These are phyloP conservation scores for Fusarium chlamydosporum DNA, from an alignment of 2,329 filamentous ascomycete species.

Conservation along the genomic window DNA sequence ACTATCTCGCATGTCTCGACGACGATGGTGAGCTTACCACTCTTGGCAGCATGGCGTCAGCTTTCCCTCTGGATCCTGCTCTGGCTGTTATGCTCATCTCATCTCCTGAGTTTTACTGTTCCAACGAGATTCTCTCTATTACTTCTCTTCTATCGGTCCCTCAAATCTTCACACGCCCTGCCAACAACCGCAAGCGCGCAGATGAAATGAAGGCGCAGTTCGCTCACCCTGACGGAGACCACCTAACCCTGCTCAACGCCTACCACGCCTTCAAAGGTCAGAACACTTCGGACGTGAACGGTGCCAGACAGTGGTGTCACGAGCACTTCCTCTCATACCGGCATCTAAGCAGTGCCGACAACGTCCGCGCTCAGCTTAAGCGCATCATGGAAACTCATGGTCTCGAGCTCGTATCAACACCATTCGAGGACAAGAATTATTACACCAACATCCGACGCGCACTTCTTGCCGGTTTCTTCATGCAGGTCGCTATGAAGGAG, in stretches of 20 bases:
- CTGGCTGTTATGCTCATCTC: slow-evolving; percentile 98
- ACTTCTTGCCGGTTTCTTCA: slow-evolving; percentile 96
- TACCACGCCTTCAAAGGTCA: slow-evolving; percentile 95
- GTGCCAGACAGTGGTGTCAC: slow-evolving; percentile 93
- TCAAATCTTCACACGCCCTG: slow-evolving; percentile 91
- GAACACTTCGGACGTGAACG: slow-evolving; percentile 70
- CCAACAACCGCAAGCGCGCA: slow-evolving; percentile 86
- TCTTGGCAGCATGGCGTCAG: slow-evolving; percentile 88
- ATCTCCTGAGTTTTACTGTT: slow-evolving; percentile 98
- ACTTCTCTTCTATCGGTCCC: slow-evolving; percentile 95
- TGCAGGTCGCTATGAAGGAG: slow-evolving; percentile 98
- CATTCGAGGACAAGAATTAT: slow-evolving; percentile 96
- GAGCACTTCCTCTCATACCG: slow-evolving; percentile 95
- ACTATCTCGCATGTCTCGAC: slow-evolving; percentile 95
- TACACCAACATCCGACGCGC: slow-evolving; percentile 97
- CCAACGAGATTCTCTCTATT: slow-evolving; percentile 96
- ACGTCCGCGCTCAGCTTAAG: slow-evolving; percentile 90
- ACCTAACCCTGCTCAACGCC: slow-evolving; percentile 95
- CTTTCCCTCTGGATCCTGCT: slow-evolving; percentile 94
- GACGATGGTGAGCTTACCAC: slow-evolving; percentile 94
- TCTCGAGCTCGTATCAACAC: slow-evolving; percentile 87
- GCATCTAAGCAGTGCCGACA: slow-evolving; percentile 91
- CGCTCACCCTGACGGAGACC: slow-evolving; percentile 92
- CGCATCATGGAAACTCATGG: slow-evolving; percentile 96
- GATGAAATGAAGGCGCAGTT: slow-evolving; percentile 98